phyloP scores from a whole-genome alignment of 2,329 filamentous ascomycete genomes.

The Colletotrichum acutatum region DNA sequence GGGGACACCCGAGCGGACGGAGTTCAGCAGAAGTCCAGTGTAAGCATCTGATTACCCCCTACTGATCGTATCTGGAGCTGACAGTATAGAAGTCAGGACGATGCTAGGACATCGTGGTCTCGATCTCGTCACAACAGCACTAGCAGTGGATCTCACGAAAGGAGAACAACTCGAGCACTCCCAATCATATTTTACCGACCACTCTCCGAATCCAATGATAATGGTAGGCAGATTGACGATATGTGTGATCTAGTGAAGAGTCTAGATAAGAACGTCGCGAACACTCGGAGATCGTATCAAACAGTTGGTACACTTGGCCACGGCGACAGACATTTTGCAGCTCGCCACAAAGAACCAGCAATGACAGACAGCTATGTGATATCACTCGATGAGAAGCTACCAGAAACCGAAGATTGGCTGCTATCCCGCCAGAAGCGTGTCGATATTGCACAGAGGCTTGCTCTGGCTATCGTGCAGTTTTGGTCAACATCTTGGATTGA shows the following conservation, averaged over 20 bases:
- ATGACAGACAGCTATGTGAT: neutral
- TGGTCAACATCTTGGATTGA: constrained; percentile 19
- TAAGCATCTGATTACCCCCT: neutral
- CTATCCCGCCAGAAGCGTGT: neutral
- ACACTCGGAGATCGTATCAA: neutral
- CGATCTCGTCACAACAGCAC: neutral
- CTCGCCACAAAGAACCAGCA: neutral
- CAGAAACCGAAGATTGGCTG: neutral
- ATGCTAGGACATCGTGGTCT: neutral
- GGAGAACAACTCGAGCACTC: neutral
- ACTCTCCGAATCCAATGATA: neutral
- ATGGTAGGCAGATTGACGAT: neutral
- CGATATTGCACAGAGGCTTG: constrained; percentile 18
- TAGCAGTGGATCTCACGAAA: neutral
- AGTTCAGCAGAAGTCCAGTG: neutral
- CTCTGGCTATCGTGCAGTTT: constrained; percentile 12
- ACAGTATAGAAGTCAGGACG: neutral
- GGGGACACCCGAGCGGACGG: neutral
- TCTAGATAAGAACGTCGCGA: neutral
- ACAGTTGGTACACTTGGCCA: constrained; percentile 8
- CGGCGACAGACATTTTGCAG: constrained; percentile 1
- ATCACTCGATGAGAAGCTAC: neutral
- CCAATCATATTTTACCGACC: neutral
- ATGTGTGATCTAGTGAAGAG: constrained; percentile 2
- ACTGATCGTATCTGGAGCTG: neutral